Evolutionary conservation across 345 rosid species (phyloP), one percentile per base, ranked within the genome.

Genomic region (Salix arbutifolia): DNA sequence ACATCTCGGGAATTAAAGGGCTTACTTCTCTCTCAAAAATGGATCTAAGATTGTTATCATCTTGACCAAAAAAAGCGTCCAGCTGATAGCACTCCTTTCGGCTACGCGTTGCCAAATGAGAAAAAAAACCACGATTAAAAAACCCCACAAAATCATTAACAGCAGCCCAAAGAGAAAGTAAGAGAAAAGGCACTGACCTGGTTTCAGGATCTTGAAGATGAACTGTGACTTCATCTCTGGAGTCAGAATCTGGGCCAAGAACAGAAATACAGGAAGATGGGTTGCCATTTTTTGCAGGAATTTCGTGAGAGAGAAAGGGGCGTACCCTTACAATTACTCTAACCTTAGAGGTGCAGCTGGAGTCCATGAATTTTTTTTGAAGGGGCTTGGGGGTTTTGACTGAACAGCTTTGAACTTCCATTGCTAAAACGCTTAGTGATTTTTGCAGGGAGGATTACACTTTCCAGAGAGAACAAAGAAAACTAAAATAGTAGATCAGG

Each of bases 31-130:
- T 84, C 75, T 85, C 84, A 30, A 90, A 96, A 56, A 93, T 96
- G 79, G 73, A 77, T 76, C 87, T 80, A 62, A 93, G 89, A 17
- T 88, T 91, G 68, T 86, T 87, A 60, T 86, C 94, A 68, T 87
- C 89, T 76, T 83, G 89, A 21, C 82, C 94, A 74, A 87, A 93
- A 84, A 93, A 90, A 26, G 94, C 90, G 78, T 96, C 99, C 82
- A 96, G 76, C 73, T 86, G 86, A 82, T 89, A 96, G 73, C 88
- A 69, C 84, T 93, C 98, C 50, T 75, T 91, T 46, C 97, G 93
- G 75, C 99, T 96, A 70, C 31, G 56, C 21, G 31, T 44, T 17
- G 56, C 16, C 78, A 18, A 74, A 60, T 9, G 17, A 61, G 12
- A 82, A 67, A 40, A 31, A 9, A 25, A 80, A 83, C 71, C 71